Base-by-base conservation (phyloP, 108 stramenopile genomes). In the Chaetoceros tenuissimus region DNA sequence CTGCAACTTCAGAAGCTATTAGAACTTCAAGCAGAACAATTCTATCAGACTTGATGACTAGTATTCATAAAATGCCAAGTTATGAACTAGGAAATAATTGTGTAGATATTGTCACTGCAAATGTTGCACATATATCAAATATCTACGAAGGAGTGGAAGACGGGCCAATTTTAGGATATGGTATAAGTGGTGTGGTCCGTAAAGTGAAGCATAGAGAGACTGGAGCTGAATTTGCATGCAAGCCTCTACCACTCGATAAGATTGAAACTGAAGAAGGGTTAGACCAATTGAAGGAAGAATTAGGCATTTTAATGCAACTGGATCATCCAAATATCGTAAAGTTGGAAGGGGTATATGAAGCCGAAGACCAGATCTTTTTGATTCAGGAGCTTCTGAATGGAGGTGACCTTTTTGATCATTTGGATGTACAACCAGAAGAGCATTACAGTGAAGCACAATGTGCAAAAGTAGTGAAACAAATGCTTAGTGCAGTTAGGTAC, bases 251-350 rank as follows among this genome's bases (percentile, higher is more conserved):
- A 62, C 58, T 93, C 13, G 77, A 70, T 28, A 68, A 79, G 28
- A 73, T 92, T 19, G 69, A 68, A 51, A 74, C 69, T 18, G 79
- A 73, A 10, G 75, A 72, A 23, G 87, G 70, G 0, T 58, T 85
- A 43, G 56, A 78, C 30, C 77, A 84, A 50, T 63, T 92, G 3
- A 72, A 80, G 23, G 81, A 88, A 30, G 90, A 92, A 69, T 73
- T 94, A 59, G 78, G 71, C 57, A 92, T 92, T 60, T 84, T 94
- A 80, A 82, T 87, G 61, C 84, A 91, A 64, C 56, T 89, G 55
- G 94, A 94, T 57, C 94, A 91, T 78, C 92, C 92, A 24, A 87
- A 87, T 48, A 80, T 94, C 56, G 82, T 94, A 2, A 69, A 82
- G 0, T 52, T 88, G 3, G 84, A 89, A 55, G 92, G 89, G 72